A percentile compares a stretch with the other conserved stretches of the same genome.
Evolutionary conservation across 805 yeast genomes (phyloP).

Genomic region (Zygotorulaspora chibaensis): DNA sequence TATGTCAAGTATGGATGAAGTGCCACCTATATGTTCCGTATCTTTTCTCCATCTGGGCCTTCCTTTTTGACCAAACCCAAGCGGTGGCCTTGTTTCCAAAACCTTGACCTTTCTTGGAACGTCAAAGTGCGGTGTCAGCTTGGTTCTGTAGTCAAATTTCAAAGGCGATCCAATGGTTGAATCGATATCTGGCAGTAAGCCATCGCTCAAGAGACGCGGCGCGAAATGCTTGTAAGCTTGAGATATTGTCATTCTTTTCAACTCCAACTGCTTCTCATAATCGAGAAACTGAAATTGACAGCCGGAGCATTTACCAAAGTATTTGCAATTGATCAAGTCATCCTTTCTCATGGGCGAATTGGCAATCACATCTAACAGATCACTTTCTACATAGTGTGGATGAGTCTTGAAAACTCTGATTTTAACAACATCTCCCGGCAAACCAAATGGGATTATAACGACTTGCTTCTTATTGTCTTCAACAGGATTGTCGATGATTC

Average conservation of each 20-base stretch:
- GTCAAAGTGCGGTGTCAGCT: slow-evolving; percentile 93
- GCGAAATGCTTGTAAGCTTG: slow-evolving; percentile 82
- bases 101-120: slow-evolving; percentile 52
- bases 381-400: slow-evolving; percentile 69
- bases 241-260: slow-evolving; percentile 68
- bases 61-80: slow-evolving; percentile 89
- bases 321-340: slow-evolving; percentile 58
- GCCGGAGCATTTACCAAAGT: slow-evolving; percentile 91
- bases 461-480: slow-evolving; percentile 47
- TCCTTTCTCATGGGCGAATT: slow-evolving; percentile 48
- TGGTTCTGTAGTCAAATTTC: slow-evolving; percentile 77
- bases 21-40: slow-evolving; percentile 48
- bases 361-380: slow-evolving; percentile 51
- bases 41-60: slow-evolving; percentile 62
- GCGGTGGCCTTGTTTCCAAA: slow-evolving; percentile 50
- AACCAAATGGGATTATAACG: slow-evolving; percentile 77
- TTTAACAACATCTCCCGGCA: slow-evolving; percentile 77
- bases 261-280: slow-evolving; percentile 65
- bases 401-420: slow-evolving; percentile 75
- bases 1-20: slow-evolving; percentile 69
- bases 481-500: slow-evolving; percentile 59
- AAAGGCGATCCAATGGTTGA: slow-evolving; percentile 73
- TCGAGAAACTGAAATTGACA: slow-evolving; percentile 84
- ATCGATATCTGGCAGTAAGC: slow-evolving; percentile 55
- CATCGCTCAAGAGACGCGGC: slow-evolving; percentile 43